These are phyloP conservation scores for Euphorbia peplus DNA, from an alignment of 345 rosid species.

Conservation along the genomic window DNA sequence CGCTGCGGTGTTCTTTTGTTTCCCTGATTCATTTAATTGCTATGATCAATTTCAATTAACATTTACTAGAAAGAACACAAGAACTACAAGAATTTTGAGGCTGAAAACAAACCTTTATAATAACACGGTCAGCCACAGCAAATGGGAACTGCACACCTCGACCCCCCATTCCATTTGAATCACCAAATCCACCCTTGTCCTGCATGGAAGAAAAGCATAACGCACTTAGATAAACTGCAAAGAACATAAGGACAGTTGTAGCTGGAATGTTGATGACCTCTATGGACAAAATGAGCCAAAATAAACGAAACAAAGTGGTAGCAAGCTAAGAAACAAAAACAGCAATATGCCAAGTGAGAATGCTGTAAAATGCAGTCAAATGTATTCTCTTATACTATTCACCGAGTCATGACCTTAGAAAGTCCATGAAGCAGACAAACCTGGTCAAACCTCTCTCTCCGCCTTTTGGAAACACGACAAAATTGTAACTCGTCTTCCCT, in stretches of 20 bases:
- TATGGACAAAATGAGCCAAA: background rate
- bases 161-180: slow-evolving; percentile 44
- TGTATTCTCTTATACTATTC: no score
- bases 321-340: background rate
- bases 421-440: slow-evolving; percentile 33
- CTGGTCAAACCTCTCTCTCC: slow-evolving; percentile 82
- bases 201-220: slow-evolving; percentile 22
- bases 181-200: slow-evolving; percentile 70
- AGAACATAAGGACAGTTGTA: background rate
- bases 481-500: slow-evolving; percentile 64
- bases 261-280: background rate
- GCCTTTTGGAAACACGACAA: slow-evolving; percentile 64
- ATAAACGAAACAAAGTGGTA: background rate
- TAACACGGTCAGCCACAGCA: slow-evolving; percentile 76
- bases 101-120: slow-evolving; percentile 61
- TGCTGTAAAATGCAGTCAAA: background rate
- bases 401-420: background rate
- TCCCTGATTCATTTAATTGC: slow-evolving; percentile 50
- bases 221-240: background rate
- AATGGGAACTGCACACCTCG: slow-evolving; percentile 89
- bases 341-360: background rate
- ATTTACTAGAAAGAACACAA: slow-evolving; percentile 12
- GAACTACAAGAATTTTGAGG: background rate
- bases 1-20: slow-evolving; percentile 92
- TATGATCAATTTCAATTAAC: slow-evolving; percentile 16